phyloP scores from a whole-genome alignment of 2,329 filamentous ascomycete species.

The Neocucurbitaria cava region DNA sequence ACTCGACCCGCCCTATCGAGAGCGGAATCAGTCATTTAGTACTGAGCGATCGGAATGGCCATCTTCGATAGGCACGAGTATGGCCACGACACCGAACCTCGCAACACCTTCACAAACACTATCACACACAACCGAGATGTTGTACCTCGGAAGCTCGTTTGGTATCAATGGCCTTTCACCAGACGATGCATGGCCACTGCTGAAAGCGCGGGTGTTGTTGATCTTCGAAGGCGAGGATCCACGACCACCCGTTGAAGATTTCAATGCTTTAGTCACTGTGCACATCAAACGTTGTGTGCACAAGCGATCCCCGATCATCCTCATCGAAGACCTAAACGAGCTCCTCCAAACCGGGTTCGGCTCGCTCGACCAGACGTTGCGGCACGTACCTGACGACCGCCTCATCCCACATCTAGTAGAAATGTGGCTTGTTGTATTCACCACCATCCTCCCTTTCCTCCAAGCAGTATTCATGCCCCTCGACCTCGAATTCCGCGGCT shows the following conservation, averaged over 20 bases:
- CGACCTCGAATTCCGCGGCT: constrained; percentile 90
- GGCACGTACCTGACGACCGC: constrained; percentile 79
- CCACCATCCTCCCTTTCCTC: constrained; percentile 87
- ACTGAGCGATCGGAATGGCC: constrained; percentile 50
- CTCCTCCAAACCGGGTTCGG: constrained; percentile 81
- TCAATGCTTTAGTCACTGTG: constrained; percentile 79
- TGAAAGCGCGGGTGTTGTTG: constrained; percentile 77
- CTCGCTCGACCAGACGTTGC: constrained; percentile 83
- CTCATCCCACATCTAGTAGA: constrained; percentile 91
- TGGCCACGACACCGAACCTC: constrained; percentile 32
- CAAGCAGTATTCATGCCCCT: constrained; percentile 94
- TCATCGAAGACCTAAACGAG: constrained; percentile 79
- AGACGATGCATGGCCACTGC: constrained; percentile 83
- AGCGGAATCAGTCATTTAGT: constrained; percentile 49
- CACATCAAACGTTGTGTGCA: constrained; percentile 81
- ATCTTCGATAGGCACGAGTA: constrained; percentile 22
- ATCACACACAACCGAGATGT: constrained; percentile 49
- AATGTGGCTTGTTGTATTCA: constrained; percentile 93
- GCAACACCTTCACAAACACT: constrained; percentile 36
- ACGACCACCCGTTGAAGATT: constrained; percentile 80
- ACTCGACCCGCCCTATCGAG: constrained; percentile 42
- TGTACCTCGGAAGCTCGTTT: constrained; percentile 55
- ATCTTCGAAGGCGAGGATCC: constrained; percentile 84
- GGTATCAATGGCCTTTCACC: constrained; percentile 57
- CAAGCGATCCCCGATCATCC: constrained; percentile 71